Percentiles rank a stretch among this genome's conserved stretches.
phyloP scores from a whole-genome alignment of 345 rosid genomes.

The Cardiospermum halicacabum region DNA sequence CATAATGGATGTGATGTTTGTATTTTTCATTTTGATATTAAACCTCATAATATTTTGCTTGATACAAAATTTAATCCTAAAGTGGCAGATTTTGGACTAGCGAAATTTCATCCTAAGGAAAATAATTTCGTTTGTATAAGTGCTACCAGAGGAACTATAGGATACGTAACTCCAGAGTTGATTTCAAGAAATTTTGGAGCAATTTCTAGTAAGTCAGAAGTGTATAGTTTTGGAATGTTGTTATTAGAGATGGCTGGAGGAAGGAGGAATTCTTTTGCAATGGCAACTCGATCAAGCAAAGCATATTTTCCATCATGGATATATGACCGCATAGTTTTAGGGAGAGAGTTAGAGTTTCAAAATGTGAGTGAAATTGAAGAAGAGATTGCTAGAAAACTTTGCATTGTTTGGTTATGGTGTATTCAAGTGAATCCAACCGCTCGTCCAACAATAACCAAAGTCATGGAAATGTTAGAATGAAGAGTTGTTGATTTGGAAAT shows the following conservation, averaged over 20 bases:
- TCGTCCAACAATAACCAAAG: constrained; percentile 33
- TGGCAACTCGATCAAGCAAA: constrained; percentile 8
- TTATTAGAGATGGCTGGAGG: too few relatives aligned
- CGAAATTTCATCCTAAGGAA: constrained; percentile 20
- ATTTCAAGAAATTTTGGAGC: constrained; percentile 12
- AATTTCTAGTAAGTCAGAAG: constrained; percentile 10
- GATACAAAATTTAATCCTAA: too few relatives aligned
- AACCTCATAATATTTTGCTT: too few relatives aligned
- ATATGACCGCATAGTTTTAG: constrained; percentile 16
- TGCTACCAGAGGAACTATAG: too few relatives aligned
- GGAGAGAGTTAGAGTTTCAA: constrained; percentile 21
- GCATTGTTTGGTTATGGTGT: constrained; percentile 35
- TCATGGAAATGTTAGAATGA: constrained; percentile 32
- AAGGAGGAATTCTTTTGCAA: not conserved
- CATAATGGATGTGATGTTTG: constrained; percentile 22
- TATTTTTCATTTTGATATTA: too few relatives aligned
- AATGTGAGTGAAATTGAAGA: constrained; percentile 17
- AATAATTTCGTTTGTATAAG: constrained; percentile 12
- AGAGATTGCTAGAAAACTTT: constrained; percentile 24
- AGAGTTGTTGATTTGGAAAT: constrained; percentile 17
- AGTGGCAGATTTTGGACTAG: constrained; percentile 29
- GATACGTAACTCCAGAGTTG: constrained; percentile 5
- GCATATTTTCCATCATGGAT: constrained; percentile 20
- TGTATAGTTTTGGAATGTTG: too few relatives aligned
- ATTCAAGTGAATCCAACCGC: constrained; percentile 25